phyloP scores from a whole-genome alignment of 768 basidiomycete genomes.

The Psilocybe cubensis region DNA sequence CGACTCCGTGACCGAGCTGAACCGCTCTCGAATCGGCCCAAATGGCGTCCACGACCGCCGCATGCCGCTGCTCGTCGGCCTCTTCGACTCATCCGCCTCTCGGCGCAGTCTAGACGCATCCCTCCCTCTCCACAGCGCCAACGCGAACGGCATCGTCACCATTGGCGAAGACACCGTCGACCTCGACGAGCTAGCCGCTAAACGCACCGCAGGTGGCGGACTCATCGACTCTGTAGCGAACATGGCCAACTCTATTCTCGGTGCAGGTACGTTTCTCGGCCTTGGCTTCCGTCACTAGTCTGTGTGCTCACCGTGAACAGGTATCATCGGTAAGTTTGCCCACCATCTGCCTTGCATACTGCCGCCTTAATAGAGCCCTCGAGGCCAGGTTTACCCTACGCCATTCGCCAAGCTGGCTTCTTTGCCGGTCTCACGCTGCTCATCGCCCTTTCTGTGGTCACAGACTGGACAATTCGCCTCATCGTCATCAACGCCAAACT shows the following conservation, averaged over 20 bases:
- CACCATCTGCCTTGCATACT: neutral
- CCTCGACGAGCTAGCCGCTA: conserved; percentile 73
- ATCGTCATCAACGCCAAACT: conserved; percentile 97
- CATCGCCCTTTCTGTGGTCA: conserved; percentile 76
- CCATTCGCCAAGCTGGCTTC: conserved; percentile 93
- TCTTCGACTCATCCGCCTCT: conserved; percentile 67
- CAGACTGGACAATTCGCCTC: conserved; percentile 98
- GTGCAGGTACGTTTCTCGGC: conserved; percentile 66
- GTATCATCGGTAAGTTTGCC: conserved; percentile 66
- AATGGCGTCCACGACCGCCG: conserved; percentile 47
- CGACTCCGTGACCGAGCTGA: conserved; percentile 27
- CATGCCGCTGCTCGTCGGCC: conserved; percentile 80
- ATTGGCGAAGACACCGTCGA: conserved; percentile 49
- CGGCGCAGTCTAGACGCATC: conserved; percentile 62
- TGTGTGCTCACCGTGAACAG: conserved; percentile 38
- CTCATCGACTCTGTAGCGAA: conserved; percentile 83
- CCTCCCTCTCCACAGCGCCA: conserved; percentile 45
- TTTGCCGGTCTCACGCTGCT: conserved; percentile 85
- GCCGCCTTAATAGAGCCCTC: conserved; percentile 9
- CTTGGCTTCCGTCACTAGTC: conserved; percentile 12
- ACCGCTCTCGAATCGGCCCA: conserved; percentile 30
- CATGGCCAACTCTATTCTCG: conserved; percentile 96
- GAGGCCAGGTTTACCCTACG: conserved; percentile 84
- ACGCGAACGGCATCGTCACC: conserved; percentile 32
- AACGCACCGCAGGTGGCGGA: conserved; percentile 69